Evolutionary conservation across 1,284 basidiomycete genomes (phyloP), one percentile per base, ranked within the genome.

Genomic region (Cutaneotrichosporon sp.): DNA sequence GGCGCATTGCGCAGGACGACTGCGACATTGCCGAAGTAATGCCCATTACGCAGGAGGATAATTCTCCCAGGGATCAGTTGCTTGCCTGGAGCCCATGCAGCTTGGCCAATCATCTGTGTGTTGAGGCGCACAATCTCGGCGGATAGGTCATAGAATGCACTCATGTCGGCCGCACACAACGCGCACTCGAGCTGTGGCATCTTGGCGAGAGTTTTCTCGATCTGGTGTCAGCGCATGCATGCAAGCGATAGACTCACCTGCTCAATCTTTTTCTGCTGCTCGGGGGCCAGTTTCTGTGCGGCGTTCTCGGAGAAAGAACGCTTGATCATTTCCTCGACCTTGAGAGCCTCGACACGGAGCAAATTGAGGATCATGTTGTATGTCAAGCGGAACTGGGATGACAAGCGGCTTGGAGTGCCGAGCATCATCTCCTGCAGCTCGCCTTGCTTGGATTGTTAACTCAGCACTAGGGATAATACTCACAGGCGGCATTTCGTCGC

Each of bases 341-440:
- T 83, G 34, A 99, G 80, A 2, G 96, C 92, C 70, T 99, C 96
- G 8, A 98, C 94, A 26, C 96, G 85, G 15, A 99, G 80, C 39
- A 99, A 76, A 70, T 99, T 99, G 55, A 99, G 78, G 57, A 99
- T 97, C 96, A 99, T 98, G 72, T 97, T 97, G 77, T 98, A 99
- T 1, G 96, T 99, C 59, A 99, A 79, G 46, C 96, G 82, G 80
- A 99, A 99, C 70, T 98, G 96, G 2, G 93, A 97, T 45, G 86
- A 83, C n/a, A 99, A 81, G 70, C 93, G 92, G 47, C 86, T 87
- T 1, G 96, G 90, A 48, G 80, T 84, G 14, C 96, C 96, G 15
- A 97, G 83, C 70, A 99, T 90, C 93, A 97, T 97, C 37, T 83
- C 86, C 46, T 83, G 81, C 44, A 98, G 76, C 1, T 81, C 83